phyloP scores from a whole-genome alignment of 179 eudicot species.

The Heliamphora pulchella region DNA sequence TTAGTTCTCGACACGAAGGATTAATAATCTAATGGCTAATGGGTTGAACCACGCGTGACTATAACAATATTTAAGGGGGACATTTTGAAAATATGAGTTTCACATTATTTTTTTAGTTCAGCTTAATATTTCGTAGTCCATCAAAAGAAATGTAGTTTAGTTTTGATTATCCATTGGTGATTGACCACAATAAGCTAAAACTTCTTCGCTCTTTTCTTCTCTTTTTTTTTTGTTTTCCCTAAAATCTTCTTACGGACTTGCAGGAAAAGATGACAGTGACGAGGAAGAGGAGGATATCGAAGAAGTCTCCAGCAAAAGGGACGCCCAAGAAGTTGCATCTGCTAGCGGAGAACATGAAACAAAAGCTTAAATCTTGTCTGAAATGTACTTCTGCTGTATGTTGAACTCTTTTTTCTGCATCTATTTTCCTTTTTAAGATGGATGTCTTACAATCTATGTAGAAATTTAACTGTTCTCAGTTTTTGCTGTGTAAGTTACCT shows the following conservation, averaged over 20 bases:
- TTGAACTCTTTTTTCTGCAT: background rate
- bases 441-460: background rate
- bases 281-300: constrained; percentile 23
- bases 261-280: constrained; percentile 27
- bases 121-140: too few species aligned
- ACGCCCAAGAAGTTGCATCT: constrained; percentile 11
- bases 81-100: too few species aligned
- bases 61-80: too few species aligned
- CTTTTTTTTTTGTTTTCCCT: background rate
- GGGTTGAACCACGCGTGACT: too few species aligned
- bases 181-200: too few species aligned
- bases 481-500: too few species aligned
- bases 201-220: background rate
- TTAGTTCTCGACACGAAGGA: too few species aligned
- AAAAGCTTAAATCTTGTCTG: constrained; percentile 8
- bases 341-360: constrained; percentile 11
- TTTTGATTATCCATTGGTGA: background rate
- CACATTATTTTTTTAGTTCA: too few species aligned
- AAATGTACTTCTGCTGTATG: background rate
- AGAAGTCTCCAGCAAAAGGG: background rate
- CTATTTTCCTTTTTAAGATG: background rate
- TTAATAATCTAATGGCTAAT: too few species aligned
- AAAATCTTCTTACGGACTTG: background rate
- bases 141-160: too few species aligned
- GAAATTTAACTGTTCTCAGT: background rate